A percentile compares a stretch with the other conserved stretches of the same genome.
Evolutionary conservation across 148 eudicot species (phyloP).

Genomic region (Vaccinium macrocarpon): DNA sequence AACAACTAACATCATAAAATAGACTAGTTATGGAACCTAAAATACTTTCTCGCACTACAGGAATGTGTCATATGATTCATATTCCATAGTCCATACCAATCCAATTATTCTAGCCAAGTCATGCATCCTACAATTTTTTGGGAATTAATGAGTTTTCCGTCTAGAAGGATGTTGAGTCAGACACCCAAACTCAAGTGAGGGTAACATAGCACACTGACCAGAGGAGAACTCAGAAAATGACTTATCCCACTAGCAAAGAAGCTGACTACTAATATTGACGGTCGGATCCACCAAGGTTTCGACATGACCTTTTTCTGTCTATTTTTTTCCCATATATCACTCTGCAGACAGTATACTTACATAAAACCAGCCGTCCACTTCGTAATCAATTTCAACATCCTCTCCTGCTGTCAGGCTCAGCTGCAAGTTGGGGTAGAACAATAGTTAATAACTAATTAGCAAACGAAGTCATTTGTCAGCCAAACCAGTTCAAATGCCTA

Average conservation of each 20-base stretch:
- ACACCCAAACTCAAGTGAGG: no score
- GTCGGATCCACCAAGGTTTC: no score
- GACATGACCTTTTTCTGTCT: neutral
- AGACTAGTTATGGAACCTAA: no score
- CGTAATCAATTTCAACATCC: conserved; percentile 83
- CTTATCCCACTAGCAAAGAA: neutral
- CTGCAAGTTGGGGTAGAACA: conserved; percentile 39
- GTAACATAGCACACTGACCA: neutral
- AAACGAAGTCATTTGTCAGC: neutral
- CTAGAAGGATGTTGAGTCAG: no score
- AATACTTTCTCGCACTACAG: no score
- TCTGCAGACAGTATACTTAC: conserved; percentile 49
- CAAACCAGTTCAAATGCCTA: neutral
- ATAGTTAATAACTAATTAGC: neutral
- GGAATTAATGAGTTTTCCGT: no score
- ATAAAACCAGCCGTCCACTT: conserved; percentile 99
- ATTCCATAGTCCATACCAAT: no score
- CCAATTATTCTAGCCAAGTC: no score
- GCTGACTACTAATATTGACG: neutral
- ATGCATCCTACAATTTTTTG: no score
- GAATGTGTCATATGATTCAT: no score
- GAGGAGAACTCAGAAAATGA: neutral
- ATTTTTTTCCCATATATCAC: neutral
- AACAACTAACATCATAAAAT: no score
- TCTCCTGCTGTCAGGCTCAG: conserved; percentile 89